These are phyloP conservation scores for Backusella australiensis DNA, from an alignment of 192 early-diverging fungal genomes.

Conservation along the genomic window DNA sequence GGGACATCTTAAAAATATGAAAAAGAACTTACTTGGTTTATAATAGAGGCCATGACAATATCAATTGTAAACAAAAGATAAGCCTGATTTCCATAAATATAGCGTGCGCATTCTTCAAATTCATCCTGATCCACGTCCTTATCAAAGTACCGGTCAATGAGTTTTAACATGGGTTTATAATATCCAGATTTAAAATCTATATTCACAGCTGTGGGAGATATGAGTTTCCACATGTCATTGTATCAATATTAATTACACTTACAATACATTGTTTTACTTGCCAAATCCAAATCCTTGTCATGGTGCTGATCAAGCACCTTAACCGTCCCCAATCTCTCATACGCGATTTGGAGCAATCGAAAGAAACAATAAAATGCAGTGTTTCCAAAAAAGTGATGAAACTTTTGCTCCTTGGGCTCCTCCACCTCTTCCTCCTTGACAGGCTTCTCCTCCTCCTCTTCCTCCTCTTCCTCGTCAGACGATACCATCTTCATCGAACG, in stretches of 20 bases:
- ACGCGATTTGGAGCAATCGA: constrained; percentile 31
- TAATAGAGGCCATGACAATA: constrained; percentile 73
- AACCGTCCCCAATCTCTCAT: constrained; percentile 74
- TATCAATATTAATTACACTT: not conserved
- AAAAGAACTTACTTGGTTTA: constrained; percentile 63
- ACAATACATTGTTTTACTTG: constrained; percentile 44
- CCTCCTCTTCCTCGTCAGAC: constrained; percentile 15
- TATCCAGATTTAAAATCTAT: constrained; percentile 60
- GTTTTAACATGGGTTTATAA: constrained; percentile 73
- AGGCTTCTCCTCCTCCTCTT: constrained; percentile 14
- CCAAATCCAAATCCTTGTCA: constrained; percentile 52
- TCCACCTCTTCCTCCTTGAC: not conserved
- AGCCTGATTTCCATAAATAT: constrained; percentile 85
- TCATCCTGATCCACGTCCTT: constrained; percentile 71
- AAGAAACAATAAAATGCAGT: constrained; percentile 79
- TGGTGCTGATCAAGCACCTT: constrained; percentile 67
- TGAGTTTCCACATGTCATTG: too few relatives aligned
- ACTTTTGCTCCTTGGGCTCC: constrained; percentile 26
- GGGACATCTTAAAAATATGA: not conserved
- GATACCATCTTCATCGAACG: constrained; percentile 2
- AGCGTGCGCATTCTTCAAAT: constrained; percentile 86
- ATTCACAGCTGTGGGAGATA: constrained; percentile 23
- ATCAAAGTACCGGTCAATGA: constrained; percentile 74
- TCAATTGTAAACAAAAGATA: constrained; percentile 90
- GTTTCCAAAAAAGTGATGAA: constrained; percentile 83